Percentiles rank a stretch among this genome's conserved stretches.
Evolutionary conservation across 2,329 filamentous ascomycete genomes (phyloP).

Genomic region (Talaromyces sp.): DNA sequence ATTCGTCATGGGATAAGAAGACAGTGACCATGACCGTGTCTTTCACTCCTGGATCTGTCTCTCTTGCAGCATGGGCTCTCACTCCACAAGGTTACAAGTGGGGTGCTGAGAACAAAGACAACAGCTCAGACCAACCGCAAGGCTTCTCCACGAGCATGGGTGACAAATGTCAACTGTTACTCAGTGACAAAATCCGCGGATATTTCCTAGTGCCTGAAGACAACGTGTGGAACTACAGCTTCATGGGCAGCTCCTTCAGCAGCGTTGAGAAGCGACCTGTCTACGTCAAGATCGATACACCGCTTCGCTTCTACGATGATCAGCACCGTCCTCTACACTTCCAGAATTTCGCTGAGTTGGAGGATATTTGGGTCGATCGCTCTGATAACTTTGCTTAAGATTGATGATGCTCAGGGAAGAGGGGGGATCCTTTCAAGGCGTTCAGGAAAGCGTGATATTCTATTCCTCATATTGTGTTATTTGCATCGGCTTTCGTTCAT

Average conservation of each 20-base stretch:
- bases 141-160: constrained; percentile 92
- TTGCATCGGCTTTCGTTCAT: constrained; percentile 1
- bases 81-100: constrained; percentile 92
- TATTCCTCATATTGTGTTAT: constrained; percentile 6
- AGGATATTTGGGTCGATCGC: constrained; percentile 93
- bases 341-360: constrained; percentile 93
- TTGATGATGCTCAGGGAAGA: background rate
- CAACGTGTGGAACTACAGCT: constrained; percentile 94
- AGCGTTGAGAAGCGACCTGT: constrained; percentile 86
- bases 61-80: constrained; percentile 86
- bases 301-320: constrained; percentile 83
- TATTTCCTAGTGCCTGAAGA: constrained; percentile 95
- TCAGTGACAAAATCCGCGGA: constrained; percentile 89
- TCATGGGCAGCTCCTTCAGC: constrained; percentile 87
- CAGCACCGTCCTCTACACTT: constrained; percentile 92
- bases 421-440: constrained; percentile 7
- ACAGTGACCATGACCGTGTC: constrained; percentile 92
- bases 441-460: background rate
- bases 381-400: constrained; percentile 84
- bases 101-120: constrained; percentile 94
- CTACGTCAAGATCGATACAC: constrained; percentile 90
- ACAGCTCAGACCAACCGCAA: constrained; percentile 84
- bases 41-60: constrained; percentile 95
- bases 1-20: constrained; percentile 79
- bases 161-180: constrained; percentile 87